These are phyloP conservation scores for Tylopilus rubrobrunneus DNA, from an alignment of 768 basidiomycete genomes.

Conservation along the genomic window DNA sequence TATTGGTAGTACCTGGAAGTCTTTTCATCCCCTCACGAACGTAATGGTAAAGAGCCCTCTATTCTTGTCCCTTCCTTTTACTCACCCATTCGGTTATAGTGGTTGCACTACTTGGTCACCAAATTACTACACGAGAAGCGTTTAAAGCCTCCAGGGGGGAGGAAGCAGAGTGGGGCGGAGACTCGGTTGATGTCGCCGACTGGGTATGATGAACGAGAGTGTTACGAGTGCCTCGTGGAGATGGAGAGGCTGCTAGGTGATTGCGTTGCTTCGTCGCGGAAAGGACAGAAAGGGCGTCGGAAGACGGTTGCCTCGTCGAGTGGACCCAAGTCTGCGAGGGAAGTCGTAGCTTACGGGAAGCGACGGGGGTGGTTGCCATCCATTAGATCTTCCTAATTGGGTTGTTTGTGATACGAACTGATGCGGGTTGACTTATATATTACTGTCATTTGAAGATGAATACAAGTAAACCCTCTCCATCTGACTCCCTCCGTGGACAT, in stretches of 20 bases:
- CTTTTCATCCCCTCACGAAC: slow-evolving; percentile 79
- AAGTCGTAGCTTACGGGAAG: slow-evolving; percentile 58
- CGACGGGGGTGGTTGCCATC: slow-evolving; percentile 56
- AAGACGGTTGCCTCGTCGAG: slow-evolving; percentile 28
- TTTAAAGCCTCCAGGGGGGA: slow-evolving; percentile 52
- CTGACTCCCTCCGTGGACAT: slow-evolving; percentile 13
- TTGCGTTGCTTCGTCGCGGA: slow-evolving; percentile 39
- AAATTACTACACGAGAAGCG: slow-evolving; percentile 73
- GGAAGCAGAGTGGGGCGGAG: slow-evolving; percentile 29
- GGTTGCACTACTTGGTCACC: slow-evolving; percentile 79
- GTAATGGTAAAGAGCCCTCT: slow-evolving; percentile 63
- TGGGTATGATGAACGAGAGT: slow-evolving; percentile 60
- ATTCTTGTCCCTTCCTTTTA: neutral
- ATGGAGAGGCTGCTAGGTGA: slow-evolving; percentile 56
- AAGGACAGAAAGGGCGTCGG: slow-evolving; percentile 31
- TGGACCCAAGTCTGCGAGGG: slow-evolving; percentile 44
- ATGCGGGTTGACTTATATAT: neutral
- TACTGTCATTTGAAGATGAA: neutral
- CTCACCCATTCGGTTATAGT: slow-evolving; percentile 47
- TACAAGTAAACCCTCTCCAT: slow-evolving; percentile 2
- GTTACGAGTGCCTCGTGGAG: slow-evolving; percentile 65
- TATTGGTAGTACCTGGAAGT: slow-evolving; percentile 64
- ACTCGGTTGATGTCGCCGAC: slow-evolving; percentile 16
- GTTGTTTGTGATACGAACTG: neutral
- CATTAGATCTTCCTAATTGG: slow-evolving; percentile 13